Evolutionary conservation across 176 grass and related monocot species (phyloP), one percentile per base, ranked within the genome.

Genomic region (Carex kokanica): DNA sequence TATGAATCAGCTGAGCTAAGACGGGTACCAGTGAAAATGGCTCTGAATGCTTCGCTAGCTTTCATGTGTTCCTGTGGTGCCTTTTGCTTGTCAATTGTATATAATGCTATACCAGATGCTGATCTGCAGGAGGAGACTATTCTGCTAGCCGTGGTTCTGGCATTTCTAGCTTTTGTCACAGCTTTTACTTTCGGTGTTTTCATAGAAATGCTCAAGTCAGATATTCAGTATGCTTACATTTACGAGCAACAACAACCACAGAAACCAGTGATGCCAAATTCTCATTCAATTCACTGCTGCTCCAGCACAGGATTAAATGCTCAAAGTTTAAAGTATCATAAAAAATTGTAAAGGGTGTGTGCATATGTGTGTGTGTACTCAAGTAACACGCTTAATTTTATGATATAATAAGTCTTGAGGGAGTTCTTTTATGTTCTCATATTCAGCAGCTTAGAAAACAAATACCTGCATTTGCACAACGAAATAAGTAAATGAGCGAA

Each of bases 371-470:
- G 36, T 38, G 5, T 38, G 32, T 34, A 34, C 32, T 34, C 32
- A 34, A 34, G 32, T 34, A 34, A 34, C 43, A 45, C 1, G 43
- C 43, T 45, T 45, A 1, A 40, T 9, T 10, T 45, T 45, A 45
- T 45, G 1, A 45, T 45, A 4, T 34, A 3, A 34, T 34, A 27
- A 27, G 27, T 27, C 27, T 27, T 27, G 1, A 86, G 61, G 21
- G 51, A 38, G 59, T 86, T 86, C 15, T 81, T 72, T 15, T 75
- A 18, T 43, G 85, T 86, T n/a, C 58, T 86, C 78, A 73, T 86
- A 86, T 60, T 86, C 85, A 52, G 85, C 85, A 31, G 85, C 55
- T 63, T 82, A 71, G 45, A 86, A 82, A 27, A 86, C 78, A 63
- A 82, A 86, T 29, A 86, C 85, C 85, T 86, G 29, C 14, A 86